Percentiles rank a stretch among this genome's conserved stretches.
Conservation (phyloP, 2,329 filamentous ascomycete genomes). For the Mycosphaerelloides madeirae region DNA sequence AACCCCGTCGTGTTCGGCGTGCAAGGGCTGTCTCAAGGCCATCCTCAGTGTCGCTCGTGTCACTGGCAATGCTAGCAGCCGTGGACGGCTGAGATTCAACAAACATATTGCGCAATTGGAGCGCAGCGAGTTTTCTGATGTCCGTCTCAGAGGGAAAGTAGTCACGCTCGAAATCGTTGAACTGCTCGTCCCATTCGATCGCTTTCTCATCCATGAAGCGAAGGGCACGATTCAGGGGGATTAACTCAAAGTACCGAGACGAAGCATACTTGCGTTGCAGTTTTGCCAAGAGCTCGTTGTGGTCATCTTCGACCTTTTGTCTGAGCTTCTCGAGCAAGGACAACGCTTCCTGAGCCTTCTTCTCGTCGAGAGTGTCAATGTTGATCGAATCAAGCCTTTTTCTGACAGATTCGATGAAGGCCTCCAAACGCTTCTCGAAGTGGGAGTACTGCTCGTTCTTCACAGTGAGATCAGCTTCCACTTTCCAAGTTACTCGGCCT, state of each 20-base stretch:
- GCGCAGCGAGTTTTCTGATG: slow-evolving; percentile 81
- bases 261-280: slow-evolving; percentile 87
- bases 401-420: slow-evolving; percentile 84
- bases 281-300: slow-evolving; percentile 65
- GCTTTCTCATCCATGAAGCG: slow-evolving; percentile 90
- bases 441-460: slow-evolving; percentile 87
- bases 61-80: slow-evolving; percentile 20
- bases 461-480: slow-evolving; percentile 84
- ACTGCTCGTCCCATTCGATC: slow-evolving; percentile 86
- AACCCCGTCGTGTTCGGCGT: slow-evolving; percentile 25
- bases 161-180: slow-evolving; percentile 84
- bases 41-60: slow-evolving; percentile 56
- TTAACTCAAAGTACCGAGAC: slow-evolving; percentile 94
- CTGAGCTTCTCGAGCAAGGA: slow-evolving; percentile 73
- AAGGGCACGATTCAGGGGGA: slow-evolving; percentile 84
- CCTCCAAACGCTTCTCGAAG: slow-evolving; percentile 74
- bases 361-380: slow-evolving; percentile 81
- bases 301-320: slow-evolving; percentile 79
- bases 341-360: slow-evolving; percentile 78
- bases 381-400: slow-evolving; percentile 81
- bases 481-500: slow-evolving; percentile 91
- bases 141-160: slow-evolving; percentile 95
- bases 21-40: slow-evolving; percentile 44
- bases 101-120: slow-evolving; percentile 93
- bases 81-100: slow-evolving; percentile 69